Evolutionary conservation across 2,329 filamentous ascomycete species (phyloP), one percentile per base, ranked within the genome.

Genomic region (Talaromyces pinophilus): DNA sequence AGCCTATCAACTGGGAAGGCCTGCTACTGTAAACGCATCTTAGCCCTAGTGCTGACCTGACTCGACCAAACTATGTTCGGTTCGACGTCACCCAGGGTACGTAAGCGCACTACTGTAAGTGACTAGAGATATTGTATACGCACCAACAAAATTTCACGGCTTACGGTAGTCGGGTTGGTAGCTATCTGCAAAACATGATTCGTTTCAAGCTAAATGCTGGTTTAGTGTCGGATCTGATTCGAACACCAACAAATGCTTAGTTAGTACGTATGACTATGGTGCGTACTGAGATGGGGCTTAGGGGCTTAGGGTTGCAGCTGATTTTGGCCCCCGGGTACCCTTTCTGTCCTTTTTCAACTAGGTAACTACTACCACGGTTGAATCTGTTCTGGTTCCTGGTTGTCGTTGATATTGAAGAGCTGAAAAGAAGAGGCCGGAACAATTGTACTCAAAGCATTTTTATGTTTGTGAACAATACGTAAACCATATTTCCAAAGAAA

Each of bases 221-320:
- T 35, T 22, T 13, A 13, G 52, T 38, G 52, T 35, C 30, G n/a
- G 10, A 55, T 55, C 22, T n/a, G 17, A 13, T 19, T 19, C 7
- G 17, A 54, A n/a, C 17, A 7, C 50, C 50, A 33, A 33, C 22
- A 3, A 33, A 30, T 15, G 15, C 50, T 54, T 54, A 54, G 10
- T 25, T 33, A 33, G 30, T 33, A 25, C 25, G 25, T 25, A 33
- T 33, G 30, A 33, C 30, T 8, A n/a, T 44, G 42, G 44, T 22
- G 10, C n/a, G 25, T 52, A 28, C 48, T 13, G 25, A 30, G 5
- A 52, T 22, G 44, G 44, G 48, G 19, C 40, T 11, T 5, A 46
- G 4, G 42, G 40, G 28, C 28, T 50, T 48, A 62, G 60, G 60
- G 60, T 62, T 62, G 40, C 60, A 62, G n/a, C 38, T 38, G 60